Percentiles rank a stretch among this genome's conserved stretches.
phyloP scores from a whole-genome alignment of 2,329 filamentous ascomycete genomes.

The Beauveria bassiana region DNA sequence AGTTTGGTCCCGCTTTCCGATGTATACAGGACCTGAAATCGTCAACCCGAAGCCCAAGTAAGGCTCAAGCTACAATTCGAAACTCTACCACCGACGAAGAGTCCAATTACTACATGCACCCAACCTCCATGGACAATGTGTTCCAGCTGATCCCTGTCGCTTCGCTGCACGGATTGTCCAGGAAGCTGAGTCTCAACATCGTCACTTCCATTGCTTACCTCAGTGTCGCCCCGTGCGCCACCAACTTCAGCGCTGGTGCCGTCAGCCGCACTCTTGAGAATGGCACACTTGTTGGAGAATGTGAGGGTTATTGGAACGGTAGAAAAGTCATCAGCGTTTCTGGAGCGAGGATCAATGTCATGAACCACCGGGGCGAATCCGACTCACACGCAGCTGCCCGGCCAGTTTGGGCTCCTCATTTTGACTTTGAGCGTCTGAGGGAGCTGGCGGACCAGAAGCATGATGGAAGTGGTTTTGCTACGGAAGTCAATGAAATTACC shows the following conservation, averaged over 20 bases:
- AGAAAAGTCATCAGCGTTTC: not conserved
- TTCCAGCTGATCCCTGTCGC: not conserved
- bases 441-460: not conserved
- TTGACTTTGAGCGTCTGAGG: not conserved
- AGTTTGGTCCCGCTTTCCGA: not conserved
- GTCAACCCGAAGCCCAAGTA: not conserved
- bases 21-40: not conserved
- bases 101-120: not conserved
- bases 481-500: not conserved
- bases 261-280: not conserved
- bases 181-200: not conserved
- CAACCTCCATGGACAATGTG: not conserved
- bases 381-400: not conserved
- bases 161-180: not conserved
- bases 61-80: not conserved
- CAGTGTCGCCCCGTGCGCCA: not conserved
- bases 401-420: not conserved
- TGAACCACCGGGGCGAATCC: not conserved
- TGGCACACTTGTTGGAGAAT: not conserved
- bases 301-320: not conserved
- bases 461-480: not conserved
- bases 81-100: not conserved
- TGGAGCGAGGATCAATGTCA: not conserved
- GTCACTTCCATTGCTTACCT: not conserved
- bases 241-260: not conserved